These are phyloP conservation scores for Cladophialophora bantiana DNA, from an alignment of 2,329 filamentous ascomycete species.

Conservation along the genomic window DNA sequence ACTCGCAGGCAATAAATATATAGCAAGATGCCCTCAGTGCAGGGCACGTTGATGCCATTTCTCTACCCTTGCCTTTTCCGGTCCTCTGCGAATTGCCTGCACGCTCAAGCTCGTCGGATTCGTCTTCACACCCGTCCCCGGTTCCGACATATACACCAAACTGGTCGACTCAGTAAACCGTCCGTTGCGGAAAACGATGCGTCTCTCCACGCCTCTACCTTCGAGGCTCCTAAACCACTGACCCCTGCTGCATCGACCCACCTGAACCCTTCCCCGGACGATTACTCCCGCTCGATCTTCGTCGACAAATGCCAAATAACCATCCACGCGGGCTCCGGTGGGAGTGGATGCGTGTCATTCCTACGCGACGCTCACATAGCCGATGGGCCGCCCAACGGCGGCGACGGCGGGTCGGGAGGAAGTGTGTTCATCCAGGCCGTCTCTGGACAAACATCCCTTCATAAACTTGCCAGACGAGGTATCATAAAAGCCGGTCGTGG, in stretches of 20 bases:
- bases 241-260: conserved; percentile 50
- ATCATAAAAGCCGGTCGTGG: conserved; percentile 60
- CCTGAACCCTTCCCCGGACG: conserved; percentile 81
- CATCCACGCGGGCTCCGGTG: conserved; percentile 79
- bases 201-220: conserved; percentile 26
- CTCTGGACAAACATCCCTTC: conserved; percentile 86
- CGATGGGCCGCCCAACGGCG: conserved; percentile 90
- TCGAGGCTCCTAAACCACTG: conserved; percentile 34
- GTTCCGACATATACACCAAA: conserved; percentile 27
- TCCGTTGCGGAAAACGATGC: conserved; percentile 36
- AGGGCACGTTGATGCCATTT: conserved; percentile 44
- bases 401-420: conserved; percentile 89
- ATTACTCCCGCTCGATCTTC: conserved; percentile 84
- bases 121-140: conserved; percentile 14
- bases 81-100: conserved; percentile 32
- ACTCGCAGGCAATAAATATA: neutral
- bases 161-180: conserved; percentile 6
- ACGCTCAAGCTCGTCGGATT: conserved; percentile 11
- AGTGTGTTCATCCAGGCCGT: conserved; percentile 95
- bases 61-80: conserved; percentile 45
- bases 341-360: conserved; percentile 93
- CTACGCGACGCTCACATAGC: conserved; percentile 87
- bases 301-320: conserved; percentile 83
- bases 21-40: conserved; percentile 25
- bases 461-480: conserved; percentile 83